A percentile compares a stretch with the other conserved stretches of the same genome.
phyloP scores from a whole-genome alignment of 768 basidiomycete species.

The Thelephora ganbajun region DNA sequence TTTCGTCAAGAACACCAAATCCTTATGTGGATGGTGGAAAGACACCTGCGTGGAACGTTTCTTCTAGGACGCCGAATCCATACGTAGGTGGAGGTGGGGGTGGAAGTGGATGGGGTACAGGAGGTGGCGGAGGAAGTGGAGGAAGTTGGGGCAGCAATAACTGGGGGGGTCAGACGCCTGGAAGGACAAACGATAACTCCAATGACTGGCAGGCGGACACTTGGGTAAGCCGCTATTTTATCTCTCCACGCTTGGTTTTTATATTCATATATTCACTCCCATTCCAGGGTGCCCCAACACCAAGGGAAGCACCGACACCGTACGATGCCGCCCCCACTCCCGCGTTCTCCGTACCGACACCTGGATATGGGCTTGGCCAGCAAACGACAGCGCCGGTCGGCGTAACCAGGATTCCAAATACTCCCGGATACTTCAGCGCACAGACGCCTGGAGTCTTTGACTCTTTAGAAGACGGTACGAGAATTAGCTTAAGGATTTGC shows the following conservation, averaged over 20 bases:
- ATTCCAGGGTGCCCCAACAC: slow-evolving; percentile 15
- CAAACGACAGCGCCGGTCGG: background rate
- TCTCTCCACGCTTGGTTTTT: background rate
- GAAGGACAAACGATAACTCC: slow-evolving; percentile 1
- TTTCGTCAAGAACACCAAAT: slow-evolving; percentile 40
- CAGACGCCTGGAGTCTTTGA: slow-evolving; percentile 10
- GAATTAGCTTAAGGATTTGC: no score
- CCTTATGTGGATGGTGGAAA: slow-evolving; percentile 31
- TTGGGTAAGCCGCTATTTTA: background rate
- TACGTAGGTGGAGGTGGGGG: slow-evolving; percentile 15
- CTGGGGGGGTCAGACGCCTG: slow-evolving; percentile 11
- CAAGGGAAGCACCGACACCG: slow-evolving; percentile 35
- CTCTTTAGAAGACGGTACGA: background rate
- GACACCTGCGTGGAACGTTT: slow-evolving; percentile 36
- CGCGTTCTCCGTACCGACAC: background rate
- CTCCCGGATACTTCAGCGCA: slow-evolving; percentile 5
- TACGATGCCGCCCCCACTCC: slow-evolving; percentile 2
- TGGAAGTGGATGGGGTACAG: slow-evolving; percentile 8
- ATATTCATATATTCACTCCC: slow-evolving; percentile 9
- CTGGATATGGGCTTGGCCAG: background rate
- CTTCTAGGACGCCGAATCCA: slow-evolving; percentile 34
- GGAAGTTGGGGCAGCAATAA: slow-evolving; percentile 2
- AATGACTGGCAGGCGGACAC: slow-evolving; percentile 6
- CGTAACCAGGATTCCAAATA: background rate
- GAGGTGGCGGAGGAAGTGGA: slow-evolving; percentile 6